These are phyloP conservation scores for Phialemoniopsis sp. DNA, from an alignment of 2,329 filamentous ascomycete genomes.

Conservation along the genomic window DNA sequence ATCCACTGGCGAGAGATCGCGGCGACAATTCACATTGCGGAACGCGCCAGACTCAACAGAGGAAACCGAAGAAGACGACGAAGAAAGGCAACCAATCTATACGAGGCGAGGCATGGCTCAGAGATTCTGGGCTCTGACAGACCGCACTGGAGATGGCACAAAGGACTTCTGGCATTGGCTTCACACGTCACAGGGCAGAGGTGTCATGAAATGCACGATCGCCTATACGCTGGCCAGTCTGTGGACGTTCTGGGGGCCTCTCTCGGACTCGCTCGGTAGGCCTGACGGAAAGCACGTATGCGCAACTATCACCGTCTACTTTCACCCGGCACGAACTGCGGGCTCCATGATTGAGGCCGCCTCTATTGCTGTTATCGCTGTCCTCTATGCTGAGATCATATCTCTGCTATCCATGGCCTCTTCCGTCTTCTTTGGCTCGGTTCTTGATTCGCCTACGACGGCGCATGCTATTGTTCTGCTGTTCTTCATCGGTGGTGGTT, in stretches of 20 bases:
- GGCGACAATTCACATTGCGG: conserved; percentile 74
- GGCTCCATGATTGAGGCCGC: conserved; percentile 89
- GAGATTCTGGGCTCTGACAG: conserved; percentile 23
- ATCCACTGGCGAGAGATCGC: conserved; percentile 77
- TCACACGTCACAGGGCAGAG: conserved; percentile 68
- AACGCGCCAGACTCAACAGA: conserved; percentile 30
- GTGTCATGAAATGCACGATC: conserved; percentile 85
- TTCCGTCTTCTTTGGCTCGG: conserved; percentile 70
- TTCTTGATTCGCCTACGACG: conserved; percentile 60
- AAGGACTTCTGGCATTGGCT: conserved; percentile 54
- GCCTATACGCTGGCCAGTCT: conserved; percentile 85
- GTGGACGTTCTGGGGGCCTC: conserved; percentile 73
- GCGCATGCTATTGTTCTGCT: conserved; percentile 78
- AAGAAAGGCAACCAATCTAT: conserved; percentile 25
- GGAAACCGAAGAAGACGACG: conserved; percentile 18
- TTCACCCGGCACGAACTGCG: conserved; percentile 80
- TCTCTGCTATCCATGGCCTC: conserved; percentile 86
- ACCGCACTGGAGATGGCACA: conserved; percentile 32
- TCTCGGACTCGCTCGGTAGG: conserved; percentile 71
- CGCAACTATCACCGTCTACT: conserved; percentile 91
- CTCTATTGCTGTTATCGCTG: conserved; percentile 71
- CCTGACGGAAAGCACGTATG: conserved; percentile 93
- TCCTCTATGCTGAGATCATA: conserved; percentile 72
- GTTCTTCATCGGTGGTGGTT: conserved; percentile 78
- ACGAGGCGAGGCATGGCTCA: conserved; percentile 28